phyloP scores from a whole-genome alignment of 2,329 filamentous ascomycete species.

The Sordariomycetes sp. region DNA sequence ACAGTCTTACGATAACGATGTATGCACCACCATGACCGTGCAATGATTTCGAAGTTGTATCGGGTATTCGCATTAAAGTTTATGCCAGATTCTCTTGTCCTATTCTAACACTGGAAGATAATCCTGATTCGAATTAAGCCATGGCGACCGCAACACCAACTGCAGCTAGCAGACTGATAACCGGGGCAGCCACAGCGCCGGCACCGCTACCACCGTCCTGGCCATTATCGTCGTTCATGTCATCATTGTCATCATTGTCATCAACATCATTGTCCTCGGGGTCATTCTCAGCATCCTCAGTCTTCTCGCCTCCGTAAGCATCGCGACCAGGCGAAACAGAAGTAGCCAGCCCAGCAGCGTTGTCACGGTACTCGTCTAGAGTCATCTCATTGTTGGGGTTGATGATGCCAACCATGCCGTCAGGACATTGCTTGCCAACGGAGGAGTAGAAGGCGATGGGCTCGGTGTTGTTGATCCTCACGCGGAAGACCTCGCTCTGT shows the following conservation, averaged over 20 bases:
- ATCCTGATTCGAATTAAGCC: constrained; percentile 5
- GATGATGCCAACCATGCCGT: constrained; percentile 29
- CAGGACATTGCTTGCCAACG: constrained; percentile 23
- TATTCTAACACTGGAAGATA: no score
- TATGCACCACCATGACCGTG: no score
- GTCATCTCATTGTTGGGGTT: constrained; percentile 20
- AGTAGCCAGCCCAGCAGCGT: constrained; percentile 14
- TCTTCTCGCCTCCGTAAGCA: constrained; percentile 19
- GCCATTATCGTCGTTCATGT: constrained; percentile 1
- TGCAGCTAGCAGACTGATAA: constrained; percentile 4
- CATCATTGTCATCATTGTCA: constrained; percentile 1
- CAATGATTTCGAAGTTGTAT: no score
- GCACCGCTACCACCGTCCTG: constrained; percentile 4
- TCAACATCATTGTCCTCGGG: constrained; percentile 6
- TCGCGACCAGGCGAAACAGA: constrained; percentile 14
- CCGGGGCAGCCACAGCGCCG: constrained; percentile 5
- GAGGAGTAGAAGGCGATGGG: constrained; percentile 29
- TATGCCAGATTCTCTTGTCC: no score
- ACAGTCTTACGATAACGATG: no score
- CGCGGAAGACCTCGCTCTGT: constrained; percentile 24
- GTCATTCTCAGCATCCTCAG: constrained; percentile 11
- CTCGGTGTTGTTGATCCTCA: constrained; percentile 20
- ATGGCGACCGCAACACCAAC: constrained; percentile 8
- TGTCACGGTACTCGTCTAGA: constrained; percentile 19
- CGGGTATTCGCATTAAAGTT: no score